Evolutionary conservation across 2,329 filamentous ascomycete species (phyloP), one percentile per base, ranked within the genome.

Genomic region (Colletotrichum echinochloae): DNA sequence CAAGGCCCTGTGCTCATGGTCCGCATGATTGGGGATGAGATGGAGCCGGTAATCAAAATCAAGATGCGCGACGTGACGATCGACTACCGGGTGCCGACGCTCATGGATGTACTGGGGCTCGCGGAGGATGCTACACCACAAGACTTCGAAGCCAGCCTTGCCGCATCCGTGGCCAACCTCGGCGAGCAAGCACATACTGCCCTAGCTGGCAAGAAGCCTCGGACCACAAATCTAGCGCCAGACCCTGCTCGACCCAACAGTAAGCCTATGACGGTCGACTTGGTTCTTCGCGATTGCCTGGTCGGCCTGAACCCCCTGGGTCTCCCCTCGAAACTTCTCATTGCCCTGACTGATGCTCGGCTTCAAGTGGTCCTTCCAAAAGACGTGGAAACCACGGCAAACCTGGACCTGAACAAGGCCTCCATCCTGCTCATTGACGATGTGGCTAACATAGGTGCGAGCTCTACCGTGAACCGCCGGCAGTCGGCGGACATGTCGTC

Each of bases 1-100:
- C 66, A 74, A 23, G 77, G 79, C 5, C 81, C 82, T 1, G 93
- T 95, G 73, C 79, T 98, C 63, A 97, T 97, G 91, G 89, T 93
- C 70, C 89, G 96, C 60, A 92, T 97, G 82, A 93, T 99, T 74
- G 94, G 94, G 0, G 95, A 98, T 78, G 95, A 98, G 78, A 93
- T 97, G 82, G 95, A 98, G 73, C 95, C 97, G 0, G 90, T 94
- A 8, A 85, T 98, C 74, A 97, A 97, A 78, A 80, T 98, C 68
- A 97, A 97, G 78, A 82, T 98, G 51, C 93, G 92, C 79, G 94
- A 97, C 72, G 75, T 97, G 5, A 91, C 90, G 70, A 80, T 94
- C n/a, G 97, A 99, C 78, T 99, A 99, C 79, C 91, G 92, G 20
- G 92, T 98, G 5, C 88, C 93, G 0, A 94, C 93, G 0, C 80